Percentiles rank a stretch among this genome's conserved stretches.
Conservation (phyloP, 2,329 filamentous ascomycete genomes). For the Penicillium sp. region DNA sequence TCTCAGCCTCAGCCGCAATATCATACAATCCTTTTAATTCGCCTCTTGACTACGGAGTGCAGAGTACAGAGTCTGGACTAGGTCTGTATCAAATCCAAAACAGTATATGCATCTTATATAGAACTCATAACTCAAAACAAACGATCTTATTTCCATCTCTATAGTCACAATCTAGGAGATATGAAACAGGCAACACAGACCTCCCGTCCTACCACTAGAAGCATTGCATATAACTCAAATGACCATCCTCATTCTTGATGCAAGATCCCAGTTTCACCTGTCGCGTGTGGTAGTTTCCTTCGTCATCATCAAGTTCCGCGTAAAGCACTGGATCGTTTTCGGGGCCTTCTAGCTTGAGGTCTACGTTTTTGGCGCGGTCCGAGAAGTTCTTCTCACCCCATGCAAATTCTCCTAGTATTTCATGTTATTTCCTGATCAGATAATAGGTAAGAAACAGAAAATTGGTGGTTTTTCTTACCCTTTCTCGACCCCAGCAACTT, state of each 20-base stretch:
- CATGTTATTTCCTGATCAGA: not conserved
- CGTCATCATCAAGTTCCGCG: slow-evolving; percentile 15
- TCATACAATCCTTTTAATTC: not conserved
- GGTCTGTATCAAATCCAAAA: not conserved
- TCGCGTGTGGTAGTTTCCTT: slow-evolving; percentile 9
- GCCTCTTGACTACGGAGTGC: not conserved
- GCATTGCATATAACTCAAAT: slow-evolving; percentile 23
- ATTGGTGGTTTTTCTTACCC: slow-evolving; percentile 8
- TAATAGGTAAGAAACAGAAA: not conserved
- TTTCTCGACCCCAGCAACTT: slow-evolving; percentile 17
- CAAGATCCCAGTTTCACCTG: slow-evolving; percentile 20
- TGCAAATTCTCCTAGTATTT: slow-evolving; percentile 15
- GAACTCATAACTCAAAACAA: not conserved
- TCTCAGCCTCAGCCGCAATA: slow-evolving; percentile 15
- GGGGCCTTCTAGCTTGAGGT: slow-evolving; percentile 18
- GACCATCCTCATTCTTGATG: slow-evolving; percentile 25
- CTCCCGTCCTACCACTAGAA: slow-evolving; percentile 9
- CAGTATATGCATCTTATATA: not conserved
- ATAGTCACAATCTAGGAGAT: not conserved
- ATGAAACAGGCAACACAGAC: not conserved
- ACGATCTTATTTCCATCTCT: not conserved
- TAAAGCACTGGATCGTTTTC: slow-evolving; percentile 18
- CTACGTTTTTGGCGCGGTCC: slow-evolving; percentile 8
- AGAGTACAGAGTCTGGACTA: not conserved
- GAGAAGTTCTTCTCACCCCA: slow-evolving; percentile 20